These are phyloP conservation scores for Viridothelium virens DNA, from an alignment of 495 filamentous ascomycete genomes.

Conservation along the genomic window DNA sequence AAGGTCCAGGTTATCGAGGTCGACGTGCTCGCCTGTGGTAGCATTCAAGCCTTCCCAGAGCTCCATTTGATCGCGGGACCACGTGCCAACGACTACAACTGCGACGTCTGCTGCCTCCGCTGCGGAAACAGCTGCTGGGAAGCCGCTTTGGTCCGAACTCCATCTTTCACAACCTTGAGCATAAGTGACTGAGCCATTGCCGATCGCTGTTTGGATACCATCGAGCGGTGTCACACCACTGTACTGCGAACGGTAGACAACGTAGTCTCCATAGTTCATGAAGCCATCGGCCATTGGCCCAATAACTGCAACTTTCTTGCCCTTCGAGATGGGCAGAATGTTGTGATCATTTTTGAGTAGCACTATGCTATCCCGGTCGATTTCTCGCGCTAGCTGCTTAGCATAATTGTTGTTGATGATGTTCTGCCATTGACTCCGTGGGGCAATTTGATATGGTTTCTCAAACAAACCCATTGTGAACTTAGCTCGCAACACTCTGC, in stretches of 20 bases:
- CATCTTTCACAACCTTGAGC: conserved; percentile 65
- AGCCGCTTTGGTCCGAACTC: conserved; percentile 57
- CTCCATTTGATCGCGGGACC: conserved; percentile 61
- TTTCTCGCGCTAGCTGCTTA: conserved; percentile 55
- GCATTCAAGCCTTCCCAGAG: conserved; percentile 63
- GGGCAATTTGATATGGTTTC: conserved; percentile 51
- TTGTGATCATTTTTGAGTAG: conserved; percentile 68
- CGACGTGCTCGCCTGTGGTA: conserved; percentile 65
- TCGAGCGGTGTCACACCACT: conserved; percentile 44
- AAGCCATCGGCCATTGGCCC: conserved; percentile 59
- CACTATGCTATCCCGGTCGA: conserved; percentile 65
- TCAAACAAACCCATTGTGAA: conserved; percentile 63
- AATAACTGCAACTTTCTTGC: conserved; percentile 59
- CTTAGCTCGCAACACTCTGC: conserved; percentile 53
- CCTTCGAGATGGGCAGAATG: conserved; percentile 56
- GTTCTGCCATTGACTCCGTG: conserved; percentile 44
- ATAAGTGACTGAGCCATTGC: conserved; percentile 49
- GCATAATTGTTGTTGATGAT: conserved; percentile 59
- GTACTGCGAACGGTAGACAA: conserved; percentile 15
- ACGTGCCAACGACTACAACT: conserved; percentile 64
- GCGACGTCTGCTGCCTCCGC: conserved; percentile 61
- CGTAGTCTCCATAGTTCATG: conserved; percentile 22
- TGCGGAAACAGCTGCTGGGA: conserved; percentile 53
- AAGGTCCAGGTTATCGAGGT: conserved; percentile 52
- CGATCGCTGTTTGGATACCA: conserved; percentile 55